Conservation (phyloP, 2,329 filamentous ascomycete species). For the Neofusicoccum cordaticola region DNA sequence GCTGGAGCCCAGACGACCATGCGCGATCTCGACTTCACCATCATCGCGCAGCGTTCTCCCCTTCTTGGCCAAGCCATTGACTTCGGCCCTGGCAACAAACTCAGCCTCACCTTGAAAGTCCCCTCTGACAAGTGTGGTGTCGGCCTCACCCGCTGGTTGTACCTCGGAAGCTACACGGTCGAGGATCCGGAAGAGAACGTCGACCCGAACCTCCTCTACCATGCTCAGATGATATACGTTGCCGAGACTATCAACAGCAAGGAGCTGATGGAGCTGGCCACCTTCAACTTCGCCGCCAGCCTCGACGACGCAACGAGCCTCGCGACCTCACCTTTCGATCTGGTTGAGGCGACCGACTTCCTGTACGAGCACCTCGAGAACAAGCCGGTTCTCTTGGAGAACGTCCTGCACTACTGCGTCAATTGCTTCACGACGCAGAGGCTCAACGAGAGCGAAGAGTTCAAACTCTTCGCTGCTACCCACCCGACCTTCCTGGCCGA, state of each 20-base stretch:
- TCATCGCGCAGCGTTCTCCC: constrained; percentile 30
- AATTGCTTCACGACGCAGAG: constrained; percentile 37
- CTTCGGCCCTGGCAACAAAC: constrained; percentile 24
- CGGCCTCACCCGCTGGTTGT: constrained; percentile 43
- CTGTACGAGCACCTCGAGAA: constrained; percentile 29
- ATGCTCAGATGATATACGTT: constrained; percentile 42
- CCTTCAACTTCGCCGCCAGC: constrained; percentile 39
- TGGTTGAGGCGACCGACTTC: constrained; percentile 41
- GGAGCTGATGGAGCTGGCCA: constrained; percentile 38
- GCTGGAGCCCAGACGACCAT: constrained; percentile 28
- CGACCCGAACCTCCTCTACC: constrained; percentile 34
- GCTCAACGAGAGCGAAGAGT: constrained; percentile 35
- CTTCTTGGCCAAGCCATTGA: constrained; percentile 43
- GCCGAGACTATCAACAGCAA: constrained; percentile 40
- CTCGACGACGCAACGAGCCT: constrained; percentile 40
- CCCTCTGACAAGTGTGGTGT: constrained; percentile 31
- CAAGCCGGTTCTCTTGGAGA: constrained; percentile 33
- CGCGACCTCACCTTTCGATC: constrained; percentile 36
- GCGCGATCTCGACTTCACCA: constrained; percentile 33
- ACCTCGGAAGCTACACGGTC: constrained; percentile 36
- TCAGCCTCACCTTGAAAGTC: constrained; percentile 38
- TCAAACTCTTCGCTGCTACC: constrained; percentile 36
- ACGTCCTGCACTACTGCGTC: constrained; percentile 45
- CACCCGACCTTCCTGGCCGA: constrained; percentile 40
- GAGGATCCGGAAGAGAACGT: constrained; percentile 13